Evolutionary conservation across 108 stramenopile genomes (phyloP), one percentile per base, ranked within the genome.

Genomic region (Cylindrotheca closterium): DNA sequence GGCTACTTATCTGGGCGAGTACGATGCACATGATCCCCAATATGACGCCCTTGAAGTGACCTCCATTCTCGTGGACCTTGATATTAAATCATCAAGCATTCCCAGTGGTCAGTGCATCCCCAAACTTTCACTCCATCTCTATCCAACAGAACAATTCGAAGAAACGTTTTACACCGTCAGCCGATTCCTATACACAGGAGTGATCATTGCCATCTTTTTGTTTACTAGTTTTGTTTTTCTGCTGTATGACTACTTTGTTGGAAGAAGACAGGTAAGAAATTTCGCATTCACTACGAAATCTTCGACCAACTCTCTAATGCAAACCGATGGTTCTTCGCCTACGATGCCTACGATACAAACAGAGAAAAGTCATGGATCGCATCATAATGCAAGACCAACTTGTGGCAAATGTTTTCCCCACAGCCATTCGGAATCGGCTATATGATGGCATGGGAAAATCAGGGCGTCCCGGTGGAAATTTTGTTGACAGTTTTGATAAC

Each of bases 341-440:
- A n/a, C n/a, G n/a, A n/a, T n/a, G n/a, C n/a, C n/a, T n/a, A n/a
- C n/a, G n/a, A n/a, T n/a, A n/a, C n/a, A n/a, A n/a, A n/a, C n/a
- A n/a, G n/a, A n/a, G 7, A 25, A 25, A 25, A 51, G 37, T 65
- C 51, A 65, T 54, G 51, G 63, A 65, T 10, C 54, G 54, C n/a
- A n/a, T n/a, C n/a, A n/a, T n/a, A n/a, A n/a, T n/a, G n/a, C n/a
- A n/a, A n/a, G n/a, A n/a, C n/a, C n/a, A n/a, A n/a, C n/a, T n/a
- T n/a, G n/a, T n/a, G n/a, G n/a, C n/a, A n/a, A n/a, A n/a, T 26
- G 17, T 65, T 12, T 65, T 65, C 29, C 64, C 64, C 21, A 37
- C 52, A 1, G 53, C 34, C 27, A 29, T 65, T 29, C 53, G 64
- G 8, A 48, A 55, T 24, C 64, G 64, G 19, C 54, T 65, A 8